A percentile compares a stretch with the other conserved stretches of the same genome.
These are phyloP conservation scores for Colletotrichum eleusines DNA, from an alignment of 2,329 filamentous ascomycete species.

Conservation along the genomic window DNA sequence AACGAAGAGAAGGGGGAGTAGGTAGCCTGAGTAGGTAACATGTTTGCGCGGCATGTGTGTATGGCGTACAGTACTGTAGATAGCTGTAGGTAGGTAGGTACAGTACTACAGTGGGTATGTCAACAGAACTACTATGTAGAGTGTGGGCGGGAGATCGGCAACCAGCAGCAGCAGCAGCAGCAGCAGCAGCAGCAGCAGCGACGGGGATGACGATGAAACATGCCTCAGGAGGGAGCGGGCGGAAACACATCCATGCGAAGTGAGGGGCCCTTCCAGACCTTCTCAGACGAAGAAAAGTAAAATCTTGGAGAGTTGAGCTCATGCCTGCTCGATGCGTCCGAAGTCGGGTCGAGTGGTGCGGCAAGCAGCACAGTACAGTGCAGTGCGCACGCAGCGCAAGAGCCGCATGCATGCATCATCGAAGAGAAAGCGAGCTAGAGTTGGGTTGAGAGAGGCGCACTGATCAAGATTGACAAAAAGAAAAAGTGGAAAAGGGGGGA, in stretches of 20 bases:
- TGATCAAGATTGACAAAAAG: not conserved
- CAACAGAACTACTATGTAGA: no score
- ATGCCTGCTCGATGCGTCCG: not conserved
- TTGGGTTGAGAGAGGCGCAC: not conserved
- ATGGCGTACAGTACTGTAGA: no score
- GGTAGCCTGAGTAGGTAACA: no score
- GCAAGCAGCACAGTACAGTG: not conserved
- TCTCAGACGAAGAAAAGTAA: constrained; percentile 27
- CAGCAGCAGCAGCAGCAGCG: constrained; percentile 33
- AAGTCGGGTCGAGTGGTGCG: not conserved
- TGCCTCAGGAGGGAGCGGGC: constrained; percentile 35
- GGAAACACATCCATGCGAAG: constrained; percentile 39
- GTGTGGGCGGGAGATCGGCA: constrained; percentile 38
- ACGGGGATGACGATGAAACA: constrained; percentile 34
- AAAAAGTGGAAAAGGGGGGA: not conserved
- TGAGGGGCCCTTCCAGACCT: constrained; percentile 9
- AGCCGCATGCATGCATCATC: constrained; percentile 9
- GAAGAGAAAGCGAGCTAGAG: no score
- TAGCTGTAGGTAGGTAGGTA: no score
- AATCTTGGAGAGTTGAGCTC: constrained; percentile 16
- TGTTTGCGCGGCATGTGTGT: no score
- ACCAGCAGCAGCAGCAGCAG: constrained; percentile 36
- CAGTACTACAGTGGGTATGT: no score
- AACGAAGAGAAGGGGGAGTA: not conserved
- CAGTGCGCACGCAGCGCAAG: not conserved